Evolutionary conservation across 768 basidiomycete genomes (phyloP).

Genomic region (Suillus luteus): DNA sequence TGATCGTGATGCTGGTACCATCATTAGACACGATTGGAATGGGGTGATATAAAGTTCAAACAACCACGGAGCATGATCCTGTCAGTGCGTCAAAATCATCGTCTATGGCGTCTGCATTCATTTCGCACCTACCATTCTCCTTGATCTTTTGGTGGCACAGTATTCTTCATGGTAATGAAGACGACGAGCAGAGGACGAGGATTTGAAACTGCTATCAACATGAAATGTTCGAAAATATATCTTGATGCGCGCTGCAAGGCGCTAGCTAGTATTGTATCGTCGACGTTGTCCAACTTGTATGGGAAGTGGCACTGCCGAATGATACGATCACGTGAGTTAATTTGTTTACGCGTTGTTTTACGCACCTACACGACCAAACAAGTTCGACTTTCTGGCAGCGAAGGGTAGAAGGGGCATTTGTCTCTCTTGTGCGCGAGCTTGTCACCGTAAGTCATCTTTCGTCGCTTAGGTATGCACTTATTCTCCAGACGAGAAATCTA

Average conservation of each 20-base stretch:
- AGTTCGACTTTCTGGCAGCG: conserved; percentile 31
- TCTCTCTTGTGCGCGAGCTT: conserved; percentile 25
- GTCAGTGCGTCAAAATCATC: no score
- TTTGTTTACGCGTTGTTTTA: conserved; percentile 33
- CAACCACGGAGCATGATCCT: not conserved
- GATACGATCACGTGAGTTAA: conserved; percentile 17
- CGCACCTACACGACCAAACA: conserved; percentile 34
- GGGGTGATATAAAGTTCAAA: not conserved
- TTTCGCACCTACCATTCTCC: not conserved
- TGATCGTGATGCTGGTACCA: not conserved
- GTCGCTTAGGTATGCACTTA: conserved; percentile 23
- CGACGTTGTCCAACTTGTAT: not conserved
- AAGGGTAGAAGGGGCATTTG: conserved; percentile 8
- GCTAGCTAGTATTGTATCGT: not conserved
- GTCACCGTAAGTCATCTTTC: conserved; percentile 31
- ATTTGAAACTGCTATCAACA: not conserved
- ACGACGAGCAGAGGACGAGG: not conserved
- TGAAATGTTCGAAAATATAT: not conserved
- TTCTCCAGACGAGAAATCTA: not conserved
- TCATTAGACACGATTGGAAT: not conserved
- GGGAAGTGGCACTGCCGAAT: no score
- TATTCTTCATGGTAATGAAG: not conserved
- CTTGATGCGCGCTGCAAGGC: not conserved
- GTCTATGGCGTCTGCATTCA: not conserved
- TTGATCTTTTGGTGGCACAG: not conserved